These are phyloP conservation scores for Melaleuca quinquenervia DNA, from an alignment of 345 rosid genomes.

Conservation along the genomic window DNA sequence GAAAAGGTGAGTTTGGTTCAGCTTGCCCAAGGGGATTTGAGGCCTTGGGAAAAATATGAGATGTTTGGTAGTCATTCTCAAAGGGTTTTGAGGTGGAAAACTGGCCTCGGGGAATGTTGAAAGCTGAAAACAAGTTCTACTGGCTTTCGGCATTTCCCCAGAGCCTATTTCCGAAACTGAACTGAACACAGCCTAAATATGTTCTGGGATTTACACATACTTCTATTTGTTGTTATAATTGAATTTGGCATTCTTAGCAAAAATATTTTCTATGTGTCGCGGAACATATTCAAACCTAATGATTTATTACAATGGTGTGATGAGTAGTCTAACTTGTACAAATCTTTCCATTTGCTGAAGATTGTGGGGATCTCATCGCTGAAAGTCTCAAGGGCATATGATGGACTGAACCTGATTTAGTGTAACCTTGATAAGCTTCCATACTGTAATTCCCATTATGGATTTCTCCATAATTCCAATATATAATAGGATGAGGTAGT, in stretches of 20 bases:
- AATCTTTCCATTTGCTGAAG: constrained; percentile 10
- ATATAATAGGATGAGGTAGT: not conserved
- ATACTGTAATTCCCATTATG: not conserved
- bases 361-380: not conserved
- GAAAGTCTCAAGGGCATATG: not conserved
- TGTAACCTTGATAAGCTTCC: not conserved
- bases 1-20: too few relatives aligned
- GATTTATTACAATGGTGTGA: constrained; percentile 11
- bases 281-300: constrained; percentile 21
- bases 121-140: too few relatives aligned
- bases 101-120: too few relatives aligned
- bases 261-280: not conserved
- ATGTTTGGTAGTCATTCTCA: too few relatives aligned
- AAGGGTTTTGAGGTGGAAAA: too few relatives aligned
- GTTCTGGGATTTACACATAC: not conserved
- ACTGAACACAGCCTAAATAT: too few relatives aligned
- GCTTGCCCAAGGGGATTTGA: too few relatives aligned
- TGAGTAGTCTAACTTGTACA: constrained; percentile 35
- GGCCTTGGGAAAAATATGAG: too few relatives aligned
- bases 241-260: not conserved
- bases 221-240: not conserved
- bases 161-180: too few relatives aligned
- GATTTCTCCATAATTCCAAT: not conserved
- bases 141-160: too few relatives aligned
- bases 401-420: not conserved